Evolutionary conservation across 805 yeast species (phyloP).

Genomic region (Ogataea parapolymorpha): DNA sequence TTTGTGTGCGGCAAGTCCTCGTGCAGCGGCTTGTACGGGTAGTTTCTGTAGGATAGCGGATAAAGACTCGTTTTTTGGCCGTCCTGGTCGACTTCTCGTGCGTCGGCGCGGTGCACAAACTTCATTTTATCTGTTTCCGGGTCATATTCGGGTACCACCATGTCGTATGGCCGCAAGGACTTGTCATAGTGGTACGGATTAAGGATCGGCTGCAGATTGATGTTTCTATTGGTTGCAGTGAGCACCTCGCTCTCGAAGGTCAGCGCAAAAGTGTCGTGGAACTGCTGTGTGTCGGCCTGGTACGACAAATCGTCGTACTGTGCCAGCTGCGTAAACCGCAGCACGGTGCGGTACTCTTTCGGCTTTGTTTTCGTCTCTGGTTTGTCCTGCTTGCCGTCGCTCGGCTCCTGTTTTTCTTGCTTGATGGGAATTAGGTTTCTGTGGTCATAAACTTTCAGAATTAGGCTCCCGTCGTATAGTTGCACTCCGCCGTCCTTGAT

Average conservation of each 20-base stretch:
- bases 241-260: slow-evolving; percentile 87
- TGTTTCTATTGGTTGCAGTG: slow-evolving; percentile 70
- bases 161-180: slow-evolving; percentile 43
- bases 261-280: slow-evolving; percentile 74
- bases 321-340: slow-evolving; percentile 78
- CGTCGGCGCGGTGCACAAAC: slow-evolving; percentile 41
- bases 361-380: slow-evolving; percentile 41
- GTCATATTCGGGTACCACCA: slow-evolving; percentile 41
- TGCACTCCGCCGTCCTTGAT: slow-evolving; percentile 81
- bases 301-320: slow-evolving; percentile 81
- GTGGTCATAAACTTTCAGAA: slow-evolving; percentile 85
- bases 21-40: slow-evolving; percentile 42
- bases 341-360: slow-evolving; percentile 69
- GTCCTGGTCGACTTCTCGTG: slow-evolving; percentile 22
- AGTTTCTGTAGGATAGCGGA: slow-evolving; percentile 22
- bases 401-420: slow-evolving; percentile 7
- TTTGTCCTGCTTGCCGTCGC: slow-evolving; percentile 1
- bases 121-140: slow-evolving; percentile 28
- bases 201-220: slow-evolving; percentile 69
- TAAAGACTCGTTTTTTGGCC: neutral
- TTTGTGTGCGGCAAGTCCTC: slow-evolving; percentile 73
- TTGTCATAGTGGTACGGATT: slow-evolving; percentile 59
- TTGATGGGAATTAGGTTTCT: slow-evolving; percentile 41
- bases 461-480: slow-evolving; percentile 86
- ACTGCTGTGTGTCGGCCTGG: slow-evolving; percentile 75